Percentiles rank a stretch among this genome's conserved stretches.
Evolutionary conservation across 208 protist species (phyloP).

Genomic region (Acanthamoeba sp.): DNA sequence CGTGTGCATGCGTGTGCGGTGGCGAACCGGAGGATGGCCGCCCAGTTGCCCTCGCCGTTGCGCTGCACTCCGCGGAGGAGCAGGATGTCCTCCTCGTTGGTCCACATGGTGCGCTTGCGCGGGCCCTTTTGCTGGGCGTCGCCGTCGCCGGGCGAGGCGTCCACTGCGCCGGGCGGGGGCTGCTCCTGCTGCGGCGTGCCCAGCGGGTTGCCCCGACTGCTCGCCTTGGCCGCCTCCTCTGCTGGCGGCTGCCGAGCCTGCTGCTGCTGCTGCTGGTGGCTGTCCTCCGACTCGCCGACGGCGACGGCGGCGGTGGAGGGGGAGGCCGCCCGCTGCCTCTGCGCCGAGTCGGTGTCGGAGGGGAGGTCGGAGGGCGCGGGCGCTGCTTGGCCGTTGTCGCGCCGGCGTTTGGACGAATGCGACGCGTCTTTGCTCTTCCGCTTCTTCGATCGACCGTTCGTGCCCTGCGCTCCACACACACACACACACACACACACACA

Average conservation of each 20-base stretch:
- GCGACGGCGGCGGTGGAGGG: no score
- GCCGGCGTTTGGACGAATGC: neutral
- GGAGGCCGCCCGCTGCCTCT: neutral
- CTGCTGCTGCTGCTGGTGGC: no score
- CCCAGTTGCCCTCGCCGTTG: conserved; percentile 24
- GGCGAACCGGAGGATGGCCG: neutral
- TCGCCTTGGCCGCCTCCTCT: neutral
- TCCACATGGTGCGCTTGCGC: neutral
- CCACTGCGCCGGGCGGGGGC: neutral
- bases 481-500: no score
- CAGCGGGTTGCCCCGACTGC: neutral
- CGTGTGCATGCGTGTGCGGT: no score
- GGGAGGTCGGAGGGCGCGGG: neutral
- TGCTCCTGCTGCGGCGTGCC: neutral
- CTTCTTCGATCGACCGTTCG: neutral
- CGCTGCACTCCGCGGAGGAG: neutral
- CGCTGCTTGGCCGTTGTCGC: neutral
- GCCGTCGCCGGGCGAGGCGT: neutral
- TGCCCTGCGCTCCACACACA: no score
- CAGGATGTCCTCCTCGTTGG: conserved; percentile 12
- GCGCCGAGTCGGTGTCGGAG: no score
- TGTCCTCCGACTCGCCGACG: no score
- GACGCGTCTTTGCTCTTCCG: no score
- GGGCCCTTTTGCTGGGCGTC: neutral
- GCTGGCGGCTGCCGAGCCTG: no score